Evolutionary conservation across 2,329 filamentous ascomycete species (phyloP), one percentile per base, ranked within the genome.

Genomic region (Penicillium sp.): DNA sequence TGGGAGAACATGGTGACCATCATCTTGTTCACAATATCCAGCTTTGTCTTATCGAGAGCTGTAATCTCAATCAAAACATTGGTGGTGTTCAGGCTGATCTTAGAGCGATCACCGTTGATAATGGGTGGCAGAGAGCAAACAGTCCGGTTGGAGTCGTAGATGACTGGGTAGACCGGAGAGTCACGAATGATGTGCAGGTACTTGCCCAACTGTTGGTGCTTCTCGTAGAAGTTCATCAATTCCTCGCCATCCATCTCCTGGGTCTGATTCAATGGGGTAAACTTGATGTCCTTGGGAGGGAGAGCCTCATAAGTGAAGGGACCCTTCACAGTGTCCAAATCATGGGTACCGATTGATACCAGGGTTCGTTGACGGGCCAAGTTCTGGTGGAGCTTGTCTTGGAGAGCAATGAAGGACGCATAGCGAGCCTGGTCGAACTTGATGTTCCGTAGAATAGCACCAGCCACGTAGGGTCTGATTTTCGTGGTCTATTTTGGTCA

Each of bases 1-100:
- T 88, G 84, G 45, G 90, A 96, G 83, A 99, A 99, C 93, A 99
- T 99, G 70, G 93, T 86, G 42, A 96, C 90, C 75, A 99, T 88
- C 72, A 97, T 96, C 75, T 96, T 92, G 78, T 89, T 91, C 60
- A 97, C 93, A 64, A 99, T 91, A 67, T 97, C 93, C 44, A 97
- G 84, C 81, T 99, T 99, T 29, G 96, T 99, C 73, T 89, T 88
- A 74, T 99, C 94, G 41, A 92, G 93, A 41, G 93, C 96, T 8
- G 94, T 99, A 69, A 96, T 92, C 77, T 99, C 94, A 74, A 99
- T 96, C 77, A 99, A 90, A 70, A 99, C 86, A 70, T 99, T 97
- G 72, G 85, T 93, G 58, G 93, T 97, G 73, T 96, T 80, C 44
- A 96, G 79, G 8, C 88, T 91, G 73, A 99, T 99, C 79, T 99